Conservation (phyloP, 805 yeast species). For the Lachancea quebecensis region DNA sequence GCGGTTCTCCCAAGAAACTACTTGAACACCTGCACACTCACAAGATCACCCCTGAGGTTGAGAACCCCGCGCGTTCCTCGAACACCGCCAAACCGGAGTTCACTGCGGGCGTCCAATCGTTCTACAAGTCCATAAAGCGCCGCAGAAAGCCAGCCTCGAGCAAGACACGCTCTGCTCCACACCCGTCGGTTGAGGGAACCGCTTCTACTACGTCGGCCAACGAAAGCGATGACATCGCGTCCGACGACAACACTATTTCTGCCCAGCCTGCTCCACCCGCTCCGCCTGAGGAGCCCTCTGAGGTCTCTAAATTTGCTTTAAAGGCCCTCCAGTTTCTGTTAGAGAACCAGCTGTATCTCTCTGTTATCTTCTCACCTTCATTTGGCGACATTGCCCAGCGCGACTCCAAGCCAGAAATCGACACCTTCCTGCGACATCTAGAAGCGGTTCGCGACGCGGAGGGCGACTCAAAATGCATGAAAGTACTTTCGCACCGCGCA, state of each 20-base stretch:
- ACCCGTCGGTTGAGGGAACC: background rate
- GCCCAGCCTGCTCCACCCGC: background rate
- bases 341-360: background rate
- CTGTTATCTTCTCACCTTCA: slow-evolving; percentile 1
- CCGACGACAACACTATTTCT: background rate
- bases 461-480: background rate
- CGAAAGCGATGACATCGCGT: background rate
- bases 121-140: slow-evolving; percentile 1
- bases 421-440: slow-evolving; percentile 1
- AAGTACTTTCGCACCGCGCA: background rate
- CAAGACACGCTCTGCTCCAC: background rate
- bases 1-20: slow-evolving; percentile 53
- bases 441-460: background rate
- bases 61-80: slow-evolving; percentile 34
- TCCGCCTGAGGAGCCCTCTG: background rate
- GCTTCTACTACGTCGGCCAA: background rate
- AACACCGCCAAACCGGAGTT: background rate
- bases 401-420: background rate
- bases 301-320: background rate
- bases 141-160: background rate
- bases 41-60: slow-evolving; percentile 37
- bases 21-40: slow-evolving; percentile 53
- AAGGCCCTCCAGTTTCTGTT: background rate
- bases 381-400: slow-evolving; percentile 1
- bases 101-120: slow-evolving; percentile 4